Percentiles rank a stretch among this genome's conserved stretches.
Conservation (phyloP, 345 rosid species). For the Fremontodendron californicum region DNA sequence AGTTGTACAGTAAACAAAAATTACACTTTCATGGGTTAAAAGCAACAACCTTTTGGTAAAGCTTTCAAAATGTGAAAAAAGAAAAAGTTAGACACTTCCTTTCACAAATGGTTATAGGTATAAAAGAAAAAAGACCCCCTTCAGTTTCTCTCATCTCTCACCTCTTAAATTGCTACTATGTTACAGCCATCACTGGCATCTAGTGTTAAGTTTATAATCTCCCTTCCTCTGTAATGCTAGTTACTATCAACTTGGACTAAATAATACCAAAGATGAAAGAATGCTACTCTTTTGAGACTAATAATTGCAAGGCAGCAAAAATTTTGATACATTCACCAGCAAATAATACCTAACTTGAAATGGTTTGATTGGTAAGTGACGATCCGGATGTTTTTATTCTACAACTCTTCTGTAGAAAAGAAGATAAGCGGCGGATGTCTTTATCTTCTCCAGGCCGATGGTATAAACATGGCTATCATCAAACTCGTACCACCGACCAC, state of each 20-base stretch:
- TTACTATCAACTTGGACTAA: conserved; percentile 17
- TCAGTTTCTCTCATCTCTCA: conserved; percentile 13
- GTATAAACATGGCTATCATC: conserved; percentile 79
- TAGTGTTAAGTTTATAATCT: conserved; percentile 7
- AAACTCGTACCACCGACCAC: conserved; percentile 83
- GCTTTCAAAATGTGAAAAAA: conserved; percentile 1
- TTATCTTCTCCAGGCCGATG: conserved; percentile 75
- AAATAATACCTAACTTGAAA: conserved; percentile 7
- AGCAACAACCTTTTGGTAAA: conserved; percentile 11
- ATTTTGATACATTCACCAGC: conserved; percentile 16
- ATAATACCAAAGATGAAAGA: conserved; percentile 29
- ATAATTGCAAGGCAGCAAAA: conserved; percentile 23
- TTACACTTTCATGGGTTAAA: background rate
- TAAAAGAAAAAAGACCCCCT: background rate
- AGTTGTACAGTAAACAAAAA: conserved; percentile 17
- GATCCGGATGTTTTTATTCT: conserved; percentile 29
- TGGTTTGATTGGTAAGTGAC: background rate
- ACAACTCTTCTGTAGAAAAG: conserved; percentile 84
- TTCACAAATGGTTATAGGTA: conserved; percentile 9
- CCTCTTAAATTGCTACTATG: conserved; percentile 28
- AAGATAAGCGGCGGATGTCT: conserved; percentile 90
- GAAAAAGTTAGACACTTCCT: conserved; percentile 8
- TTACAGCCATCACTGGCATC: conserved; percentile 32
- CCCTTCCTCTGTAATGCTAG: conserved; percentile 9
- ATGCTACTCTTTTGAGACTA: conserved; percentile 22